Evolutionary conservation across 2,329 filamentous ascomycete species (phyloP), one percentile per base, ranked within the genome.

Genomic region (Beauveria varroae): DNA sequence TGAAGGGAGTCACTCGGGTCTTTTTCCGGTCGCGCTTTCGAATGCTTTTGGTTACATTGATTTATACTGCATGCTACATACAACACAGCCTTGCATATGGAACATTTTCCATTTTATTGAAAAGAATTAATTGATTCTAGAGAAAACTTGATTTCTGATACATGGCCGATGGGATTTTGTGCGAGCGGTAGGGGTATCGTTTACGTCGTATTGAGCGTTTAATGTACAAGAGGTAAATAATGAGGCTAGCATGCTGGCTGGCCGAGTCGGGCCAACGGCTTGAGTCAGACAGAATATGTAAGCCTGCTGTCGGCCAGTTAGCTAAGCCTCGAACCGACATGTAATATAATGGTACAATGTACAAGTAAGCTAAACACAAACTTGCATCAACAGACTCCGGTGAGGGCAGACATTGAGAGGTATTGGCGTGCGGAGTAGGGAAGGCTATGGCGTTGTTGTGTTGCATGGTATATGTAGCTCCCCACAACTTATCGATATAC

Each of bases 401-500:
- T 41, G 56, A 41, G 53, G 4, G 22, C 5, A 37, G 34, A 16
- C 34, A n/a, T 12, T 3, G 24, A 16, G 26, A 22, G 43, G 26
- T 34, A n/a, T 26, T 46, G 49, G 50, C 41, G 28, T 51, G 57
- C 57, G 49, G 57, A 58, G 56, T 24, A 51, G 56, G 24, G 16
- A 30, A 22, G 46, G 56, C 56, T 43, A 44, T 51, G 24, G 46
- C 56, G 34, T 43, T 58, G 49, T 43, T 41, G 3, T 41, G 20
- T n/a, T 37, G 34, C n/a, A 37, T 51, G 22, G 22, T 43, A 37
- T 28, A 26, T 26, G 24, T 26, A 20, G 30, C 41, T 20, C 44
- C 16, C 55, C 55, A 40, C 56, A 51, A 16, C 37, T 37, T 73
- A 93, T 73, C 91, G 87, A 74, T 96, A 99, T 58, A 99, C 92